phyloP scores from a whole-genome alignment of 2,329 filamentous ascomycete species.

The Microthyrium microscopicum region DNA sequence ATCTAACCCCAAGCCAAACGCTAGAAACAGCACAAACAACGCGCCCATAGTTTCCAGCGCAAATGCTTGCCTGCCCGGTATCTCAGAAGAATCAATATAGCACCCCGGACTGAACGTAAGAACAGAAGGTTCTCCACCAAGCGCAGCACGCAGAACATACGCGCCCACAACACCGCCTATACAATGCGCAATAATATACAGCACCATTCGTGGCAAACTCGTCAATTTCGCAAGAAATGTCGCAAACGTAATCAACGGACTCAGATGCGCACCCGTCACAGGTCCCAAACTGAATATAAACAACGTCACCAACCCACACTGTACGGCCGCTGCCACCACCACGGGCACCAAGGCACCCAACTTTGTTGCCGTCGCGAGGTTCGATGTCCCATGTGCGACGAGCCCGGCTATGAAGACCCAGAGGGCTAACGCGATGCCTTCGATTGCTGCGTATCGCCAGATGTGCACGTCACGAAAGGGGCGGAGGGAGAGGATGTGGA shows the following conservation, averaged over 20 bases:
- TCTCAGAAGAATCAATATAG: slow-evolving; percentile 4
- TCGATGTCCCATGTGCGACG: not conserved
- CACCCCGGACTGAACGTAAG: slow-evolving; percentile 4
- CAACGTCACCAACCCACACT: slow-evolving; percentile 6
- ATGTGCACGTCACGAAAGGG: slow-evolving; percentile 4
- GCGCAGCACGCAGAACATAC: slow-evolving; percentile 4
- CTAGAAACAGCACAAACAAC: slow-evolving; percentile 7
- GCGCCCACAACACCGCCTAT: slow-evolving; percentile 6
- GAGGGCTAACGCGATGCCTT: slow-evolving; percentile 6
- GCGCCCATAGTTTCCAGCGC: slow-evolving; percentile 7
- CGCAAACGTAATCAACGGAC: slow-evolving; percentile 5
- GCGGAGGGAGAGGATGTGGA: slow-evolving; percentile 1
- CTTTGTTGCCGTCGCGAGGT: not conserved
- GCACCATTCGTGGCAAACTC: slow-evolving; percentile 4
- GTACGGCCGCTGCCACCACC: slow-evolving; percentile 3
- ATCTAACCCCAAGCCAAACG: slow-evolving; percentile 9
- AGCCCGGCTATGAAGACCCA: slow-evolving; percentile 5
- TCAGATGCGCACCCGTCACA: slow-evolving; percentile 7
- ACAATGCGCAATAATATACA: slow-evolving; percentile 7
- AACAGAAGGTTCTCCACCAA: slow-evolving; percentile 1
- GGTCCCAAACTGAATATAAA: slow-evolving; percentile 6
- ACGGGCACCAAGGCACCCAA: slow-evolving; percentile 6
- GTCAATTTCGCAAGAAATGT: slow-evolving; percentile 7
- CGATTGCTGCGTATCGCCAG: slow-evolving; percentile 6
- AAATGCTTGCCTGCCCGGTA: slow-evolving; percentile 5